Conservation (phyloP, 129 eudicot species). For the Flaveria sonorensis region DNA sequence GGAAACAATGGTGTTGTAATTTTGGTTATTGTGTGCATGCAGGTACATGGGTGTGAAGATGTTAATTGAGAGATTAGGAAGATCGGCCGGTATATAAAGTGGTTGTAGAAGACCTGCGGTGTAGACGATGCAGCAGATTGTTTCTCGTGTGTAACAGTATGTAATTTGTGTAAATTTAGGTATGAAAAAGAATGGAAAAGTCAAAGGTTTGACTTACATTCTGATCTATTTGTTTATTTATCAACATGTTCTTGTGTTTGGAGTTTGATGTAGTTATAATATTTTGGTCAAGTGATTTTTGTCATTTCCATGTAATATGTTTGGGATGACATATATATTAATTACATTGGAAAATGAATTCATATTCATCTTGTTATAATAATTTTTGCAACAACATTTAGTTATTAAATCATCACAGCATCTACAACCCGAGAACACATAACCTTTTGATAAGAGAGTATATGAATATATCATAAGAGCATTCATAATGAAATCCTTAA, state of each 20-base stretch:
- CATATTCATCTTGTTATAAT: neutral
- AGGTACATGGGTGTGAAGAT: constrained; percentile 99
- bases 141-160: constrained; percentile 20
- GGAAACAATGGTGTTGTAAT: no score
- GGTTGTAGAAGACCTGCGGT: constrained; percentile 10
- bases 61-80: constrained; percentile 66
- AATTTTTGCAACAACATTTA: no score
- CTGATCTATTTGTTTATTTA: constrained; percentile 22
- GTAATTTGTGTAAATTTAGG: constrained; percentile 28
- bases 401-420: no score
- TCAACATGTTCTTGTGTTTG: constrained; percentile 18
- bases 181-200: constrained; percentile 13
- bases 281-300: neutral
- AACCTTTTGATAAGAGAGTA: no score
- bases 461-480: no score
- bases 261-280: neutral
- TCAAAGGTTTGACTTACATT: constrained; percentile 5
- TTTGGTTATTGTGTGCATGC: constrained; percentile 18
- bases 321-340: neutral
- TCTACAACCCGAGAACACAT: no score
- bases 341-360: neutral
- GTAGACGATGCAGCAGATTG: constrained; percentile 6
- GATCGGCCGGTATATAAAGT: constrained; percentile 54
- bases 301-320: constrained; percentile 15
- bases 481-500: no score